These are phyloP conservation scores for Lactarius hatsudake DNA, from an alignment of 768 basidiomycete genomes.

Conservation along the genomic window DNA sequence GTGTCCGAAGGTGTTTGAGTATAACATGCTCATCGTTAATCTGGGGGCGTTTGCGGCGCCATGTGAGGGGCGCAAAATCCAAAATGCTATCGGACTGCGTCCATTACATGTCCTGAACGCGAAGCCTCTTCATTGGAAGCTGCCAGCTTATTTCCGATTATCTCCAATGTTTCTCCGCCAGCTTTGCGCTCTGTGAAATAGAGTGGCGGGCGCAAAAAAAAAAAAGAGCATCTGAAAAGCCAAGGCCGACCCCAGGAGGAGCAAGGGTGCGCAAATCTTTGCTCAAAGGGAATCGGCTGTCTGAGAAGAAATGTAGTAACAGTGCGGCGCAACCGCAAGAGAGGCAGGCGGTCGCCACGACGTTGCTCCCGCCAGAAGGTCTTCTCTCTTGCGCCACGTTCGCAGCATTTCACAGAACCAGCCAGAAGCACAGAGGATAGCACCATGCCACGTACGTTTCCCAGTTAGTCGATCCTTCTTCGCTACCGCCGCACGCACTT, in stretches of 20 bases:
- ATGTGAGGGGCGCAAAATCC: background rate
- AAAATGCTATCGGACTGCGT: background rate
- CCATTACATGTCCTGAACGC: background rate
- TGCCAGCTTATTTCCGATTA: slow-evolving; percentile 1
- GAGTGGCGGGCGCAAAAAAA: background rate
- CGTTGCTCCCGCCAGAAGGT: background rate
- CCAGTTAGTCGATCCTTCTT: background rate
- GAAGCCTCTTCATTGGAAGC: background rate
- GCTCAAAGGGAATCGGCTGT: background rate
- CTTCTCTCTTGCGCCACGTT: background rate
- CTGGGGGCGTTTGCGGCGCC: background rate
- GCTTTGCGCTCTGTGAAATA: background rate
- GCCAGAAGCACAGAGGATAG: background rate
- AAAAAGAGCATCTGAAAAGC: background rate
- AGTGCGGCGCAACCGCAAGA: background rate
- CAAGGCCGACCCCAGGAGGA: background rate
- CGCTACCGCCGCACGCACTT: background rate
- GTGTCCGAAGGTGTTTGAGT: background rate
- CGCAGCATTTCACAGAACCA: background rate
- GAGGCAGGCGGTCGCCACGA: background rate
- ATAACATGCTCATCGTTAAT: background rate
- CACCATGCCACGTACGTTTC: background rate
- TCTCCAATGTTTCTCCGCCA: background rate
- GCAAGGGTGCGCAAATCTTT: background rate
- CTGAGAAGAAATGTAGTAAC: background rate